Percentiles rank a stretch among this genome's conserved stretches.
These are phyloP conservation scores for Pseudogymnoascus pannorum DNA, from an alignment of 2,329 filamentous ascomycete genomes.

Conservation along the genomic window DNA sequence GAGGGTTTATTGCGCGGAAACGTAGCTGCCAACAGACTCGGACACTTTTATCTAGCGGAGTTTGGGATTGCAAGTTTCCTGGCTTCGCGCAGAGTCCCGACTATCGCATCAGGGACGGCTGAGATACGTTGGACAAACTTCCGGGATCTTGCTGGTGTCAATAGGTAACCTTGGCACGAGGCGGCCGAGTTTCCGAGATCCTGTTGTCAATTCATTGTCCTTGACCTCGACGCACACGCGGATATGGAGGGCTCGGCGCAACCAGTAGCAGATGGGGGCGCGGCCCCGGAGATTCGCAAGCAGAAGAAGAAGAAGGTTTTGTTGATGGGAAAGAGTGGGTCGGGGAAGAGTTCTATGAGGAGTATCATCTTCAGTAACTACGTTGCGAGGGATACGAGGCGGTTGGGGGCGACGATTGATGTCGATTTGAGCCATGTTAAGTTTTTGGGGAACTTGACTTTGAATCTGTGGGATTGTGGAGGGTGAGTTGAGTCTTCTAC, in stretches of 20 bases:
- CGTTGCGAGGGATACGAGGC: slow-evolving; percentile 87
- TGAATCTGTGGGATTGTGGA: slow-evolving; percentile 98
- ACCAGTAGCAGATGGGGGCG: not conserved
- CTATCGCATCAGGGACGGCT: not conserved
- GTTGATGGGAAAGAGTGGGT: slow-evolving; percentile 92
- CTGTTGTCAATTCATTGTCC: not conserved
- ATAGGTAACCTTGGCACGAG: slow-evolving; percentile 1
- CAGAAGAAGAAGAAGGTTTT: slow-evolving; percentile 82
- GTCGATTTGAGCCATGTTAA: slow-evolving; percentile 98
- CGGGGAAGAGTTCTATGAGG: slow-evolving; percentile 96
- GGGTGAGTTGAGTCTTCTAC: slow-evolving; percentile 44
- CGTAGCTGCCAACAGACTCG: not conserved
- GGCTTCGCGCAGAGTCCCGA: not conserved
- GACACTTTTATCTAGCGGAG: not conserved
- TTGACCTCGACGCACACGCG: not conserved
- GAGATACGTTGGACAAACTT: not conserved
- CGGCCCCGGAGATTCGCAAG: slow-evolving; percentile 34
- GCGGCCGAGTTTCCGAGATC: not conserved
- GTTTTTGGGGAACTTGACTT: slow-evolving; percentile 93
- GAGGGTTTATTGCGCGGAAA: not conserved
- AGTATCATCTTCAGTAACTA: slow-evolving; percentile 99
- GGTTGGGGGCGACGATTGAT: slow-evolving; percentile 92
- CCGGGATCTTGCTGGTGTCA: not conserved
- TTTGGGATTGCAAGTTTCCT: not conserved
- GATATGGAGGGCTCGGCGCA: not conserved